Evolutionary conservation across 2,329 filamentous ascomycete species (phyloP), one percentile per base, ranked within the genome.

Genomic region (Hortaea sp.): DNA sequence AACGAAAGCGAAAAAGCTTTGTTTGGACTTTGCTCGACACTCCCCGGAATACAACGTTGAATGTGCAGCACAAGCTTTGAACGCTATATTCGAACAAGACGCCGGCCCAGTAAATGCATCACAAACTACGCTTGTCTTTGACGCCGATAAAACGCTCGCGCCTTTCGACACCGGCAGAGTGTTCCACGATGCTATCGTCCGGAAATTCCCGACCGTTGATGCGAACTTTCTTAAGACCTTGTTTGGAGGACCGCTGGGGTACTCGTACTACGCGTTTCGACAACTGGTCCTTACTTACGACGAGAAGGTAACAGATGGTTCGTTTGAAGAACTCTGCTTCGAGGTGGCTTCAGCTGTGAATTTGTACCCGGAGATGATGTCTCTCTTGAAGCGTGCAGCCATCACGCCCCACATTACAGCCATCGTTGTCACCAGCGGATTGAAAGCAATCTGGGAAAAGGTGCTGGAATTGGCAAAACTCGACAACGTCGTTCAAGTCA

Each of bases 91-190:
- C 6, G 12, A 32, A 30, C 20, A 20, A 20, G 20, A 20, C 20
- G 12, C 4, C 32, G 31, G 44, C 11, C 4, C 35, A 44, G 20
- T 20, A 20, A 7, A 49, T 44, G 5, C 35, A 52, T 1, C 69
- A 6, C 53, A 74, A 39, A 76, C 67, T 0, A 60, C 77, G 41
- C 43, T 83, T 11, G 70, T 81, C 0, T 41, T 84, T 2, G 79
- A 84, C 49, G 79, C 63, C 0, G 78, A 83, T 57, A 74, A 63
- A 50, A 83, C 78, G 0, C 58, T 84, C 44, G 60, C 69, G 5
- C 46, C 69, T 1, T 51, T 69, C 7, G 78, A 82, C 49, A 73
- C 71, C 4, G 72, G 74, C 0, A 45, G 34, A 0, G 35, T 76
- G 45, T 79, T 79, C 58, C 81, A 73, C 75, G 50, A 65, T 4